Base-by-base conservation (phyloP, 1,284 basidiomycete genomes). In the Ceratobasidium sp. region DNA sequence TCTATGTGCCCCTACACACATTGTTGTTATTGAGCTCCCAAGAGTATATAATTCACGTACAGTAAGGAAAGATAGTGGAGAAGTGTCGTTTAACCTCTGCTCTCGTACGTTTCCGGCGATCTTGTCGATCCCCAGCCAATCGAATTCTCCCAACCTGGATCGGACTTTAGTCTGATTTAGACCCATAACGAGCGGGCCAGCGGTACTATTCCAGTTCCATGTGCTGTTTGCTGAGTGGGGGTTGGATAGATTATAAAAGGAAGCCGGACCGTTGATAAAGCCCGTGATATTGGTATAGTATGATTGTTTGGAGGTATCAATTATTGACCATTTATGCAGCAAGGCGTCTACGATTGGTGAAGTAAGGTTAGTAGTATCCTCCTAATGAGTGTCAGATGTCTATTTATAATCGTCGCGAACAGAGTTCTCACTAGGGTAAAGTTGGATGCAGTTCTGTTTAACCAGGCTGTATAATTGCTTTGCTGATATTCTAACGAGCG, bases 221-320 rank as follows among this genome's bases (percentile, higher is more conserved):
- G 50, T 75, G 17, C 15, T 87, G 82, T 2, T 77, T 38, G 62
- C 61, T 38, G 75, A 74, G 54, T 12, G 76, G 67, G 64, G 46
- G 46, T 78, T 20, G n/a, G 78, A 69, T 64, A 94, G 89, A 81
- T 94, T 95, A 82, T 90, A 87, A 80, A 90, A 89, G 46, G 86
- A 84, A 20, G 89, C 83, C 57, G 89, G 85, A 6, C 92, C 92
- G 78, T 91, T 90, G 80, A 93, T 88, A 82, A 93, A 94, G 17
- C 93, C 94, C 17, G 93, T 94, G 66, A 92, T 87, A 82, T 95
- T 95, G 4, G 87, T 84, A 82, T 92, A 93, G 83, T 94, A 95
- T 0, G 93, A 92, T 12, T 86, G 85, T 38, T 81, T 77, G 15
- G 81, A 77, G 1, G 89, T 87, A 80, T 90, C 87, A 4, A 91